Base-by-base conservation (phyloP, 2,329 filamentous ascomycete species). In the Fonsecaea monophora region DNA sequence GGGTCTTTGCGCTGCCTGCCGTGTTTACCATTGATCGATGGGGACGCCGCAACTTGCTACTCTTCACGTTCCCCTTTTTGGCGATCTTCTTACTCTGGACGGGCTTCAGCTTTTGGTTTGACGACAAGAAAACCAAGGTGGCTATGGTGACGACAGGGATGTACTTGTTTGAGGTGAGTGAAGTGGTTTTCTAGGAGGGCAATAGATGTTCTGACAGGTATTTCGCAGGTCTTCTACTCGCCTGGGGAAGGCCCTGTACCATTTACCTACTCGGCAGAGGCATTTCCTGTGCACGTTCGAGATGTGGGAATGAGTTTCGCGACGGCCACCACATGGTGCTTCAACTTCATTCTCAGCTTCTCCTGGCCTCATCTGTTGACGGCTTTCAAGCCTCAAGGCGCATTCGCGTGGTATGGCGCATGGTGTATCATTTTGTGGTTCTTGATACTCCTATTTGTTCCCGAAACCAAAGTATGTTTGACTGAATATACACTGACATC, bases 21-120 rank as follows among this genome's bases (percentile, higher is more conserved):
- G 82, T 90, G 62, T 86, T 87, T 72, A 89, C 87, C 0, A 90
- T 90, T 61, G 88, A 90, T 74, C 88, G 84, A 0, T 90, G 86
- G 71, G 89, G 88, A 5, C 83, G 89, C 1, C 82, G 88, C 4
- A 88, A 87, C 68, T 79, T 90, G 4, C 80, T 90, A 1, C 78
- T 90, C 0, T 83, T 83, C 6, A 90, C 87, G 0, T 89, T 90
- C 72, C 87, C 88, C 0, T 79, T 89, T 50, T 87, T 90, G 80
- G 78, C 78, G 4, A 74, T 82, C 45, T 80, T 77, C 59, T 74
- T 84, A 0, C 76, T 84, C 61, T 84, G 82, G 75, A 79, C 82
- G 0, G 83, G 83, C 1, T 84, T 84, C 68, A 82, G 80, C 1
- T 85, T 85, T 74, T 83, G 78, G 75, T 83, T 84, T 53, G 74